A percentile compares a stretch with the other conserved stretches of the same genome.
Conservation (phyloP, 495 filamentous ascomycete genomes). For the Tuber microsphaerosporum region DNA sequence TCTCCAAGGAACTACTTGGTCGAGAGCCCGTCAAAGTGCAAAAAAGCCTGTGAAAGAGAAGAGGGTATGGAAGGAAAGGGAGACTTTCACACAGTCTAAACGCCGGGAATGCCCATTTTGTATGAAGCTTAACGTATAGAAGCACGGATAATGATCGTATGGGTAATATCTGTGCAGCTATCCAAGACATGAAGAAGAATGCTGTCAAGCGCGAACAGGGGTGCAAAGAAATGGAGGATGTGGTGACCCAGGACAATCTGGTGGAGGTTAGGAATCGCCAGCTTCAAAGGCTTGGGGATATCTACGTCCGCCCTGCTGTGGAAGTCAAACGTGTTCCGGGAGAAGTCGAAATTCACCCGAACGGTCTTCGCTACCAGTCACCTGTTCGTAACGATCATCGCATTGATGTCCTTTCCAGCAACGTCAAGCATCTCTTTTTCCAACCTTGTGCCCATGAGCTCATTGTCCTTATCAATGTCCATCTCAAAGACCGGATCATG, state of each 20-base stretch:
- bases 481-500: slow-evolving; percentile 95
- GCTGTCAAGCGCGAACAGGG: slow-evolving; percentile 86
- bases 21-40: too few relatives aligned
- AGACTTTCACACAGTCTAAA: too few relatives aligned
- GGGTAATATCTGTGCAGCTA: slow-evolving; percentile 77
- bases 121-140: slow-evolving; percentile 86
- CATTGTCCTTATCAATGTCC: slow-evolving; percentile 96
- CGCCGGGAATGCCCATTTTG: slow-evolving; percentile 69
- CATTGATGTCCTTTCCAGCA: slow-evolving; percentile 94
- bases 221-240: slow-evolving; percentile 99
- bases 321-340: slow-evolving; percentile 94
- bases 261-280: slow-evolving; percentile 85
- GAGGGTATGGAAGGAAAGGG: too few relatives aligned
- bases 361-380: slow-evolving; percentile 93
- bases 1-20: too few relatives aligned
- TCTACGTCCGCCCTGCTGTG: slow-evolving; percentile 87
- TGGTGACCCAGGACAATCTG: slow-evolving; percentile 98
- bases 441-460: slow-evolving; percentile 92
- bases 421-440: slow-evolving; percentile 98
- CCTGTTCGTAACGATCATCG: slow-evolving; percentile 68
- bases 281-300: slow-evolving; percentile 75
- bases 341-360: slow-evolving; percentile 94
- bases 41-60: too few relatives aligned
- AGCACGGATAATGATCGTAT: slow-evolving; percentile 82
- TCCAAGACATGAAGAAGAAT: slow-evolving; percentile 88